Base-by-base conservation (phyloP, 129 eudicot species). In the Pittosporum tobira region DNA sequence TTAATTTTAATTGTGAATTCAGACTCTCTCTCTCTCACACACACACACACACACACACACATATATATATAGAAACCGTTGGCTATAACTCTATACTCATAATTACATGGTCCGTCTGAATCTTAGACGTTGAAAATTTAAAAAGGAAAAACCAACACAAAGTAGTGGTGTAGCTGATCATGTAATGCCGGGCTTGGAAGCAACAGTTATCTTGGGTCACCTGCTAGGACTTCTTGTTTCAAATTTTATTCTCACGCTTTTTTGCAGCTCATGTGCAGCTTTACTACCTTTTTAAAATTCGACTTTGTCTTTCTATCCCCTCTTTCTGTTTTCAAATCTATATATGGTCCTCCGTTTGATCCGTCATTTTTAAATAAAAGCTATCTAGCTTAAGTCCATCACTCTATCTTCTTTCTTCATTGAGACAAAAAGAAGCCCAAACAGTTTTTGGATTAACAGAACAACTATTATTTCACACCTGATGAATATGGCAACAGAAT, bases 401-500 rank as follows among this genome's bases (percentile, higher is more conserved):
- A 10, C 0, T 40, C 45, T 63, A n/a, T 49, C 31, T 45, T 45
- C 52, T 34, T 51, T 25, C 54, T 9, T 36, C 36, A 40, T 23
- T 34, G 20, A 27, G 23, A 53, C 42, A 53, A 53, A 43, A 55
- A 53, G 65, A 68, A 54, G 28, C 18, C 49, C 63, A 64, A 58
- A 49, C 52, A 34, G 64, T 59, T 30, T 24, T 37, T 52, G 34
- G 63, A 42, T 26, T 20, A 49, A 22, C 38, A 16, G 5, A 45
- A 21, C 4, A 26, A 21, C 26, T 50, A 52, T 25, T 20, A n/a
- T n/a, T n/a, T n/a, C n/a, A n/a, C 20, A 56, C 14, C 38, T 51
- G 2, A 2, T 15, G 31, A 51, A 72, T 28, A 77, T 83, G 84
- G 77, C 73, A 54, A 77, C 54, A 54, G 58, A 38, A 24, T 57